phyloP scores from a whole-genome alignment of 169 alveolate species.

The Eimeria maxima region DNA sequence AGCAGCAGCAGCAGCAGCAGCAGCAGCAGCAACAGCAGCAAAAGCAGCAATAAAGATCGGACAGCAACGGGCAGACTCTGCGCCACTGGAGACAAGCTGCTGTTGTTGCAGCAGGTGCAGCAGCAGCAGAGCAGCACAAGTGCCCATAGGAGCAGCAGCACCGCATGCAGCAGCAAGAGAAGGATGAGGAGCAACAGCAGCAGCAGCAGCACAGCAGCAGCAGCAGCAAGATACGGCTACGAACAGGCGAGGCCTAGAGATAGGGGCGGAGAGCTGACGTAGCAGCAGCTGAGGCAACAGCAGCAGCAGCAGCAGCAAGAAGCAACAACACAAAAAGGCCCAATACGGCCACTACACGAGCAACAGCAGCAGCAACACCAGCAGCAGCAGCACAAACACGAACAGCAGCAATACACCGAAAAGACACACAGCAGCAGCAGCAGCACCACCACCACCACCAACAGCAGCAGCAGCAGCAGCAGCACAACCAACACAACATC shows the following conservation, averaged over 20 bases:
- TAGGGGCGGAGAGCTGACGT: background rate
- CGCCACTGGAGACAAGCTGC: background rate
- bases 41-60: background rate
- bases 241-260: background rate
- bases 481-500: background rate
- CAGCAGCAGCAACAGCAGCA: background rate
- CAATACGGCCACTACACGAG: background rate
- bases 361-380: background rate
- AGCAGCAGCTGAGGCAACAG: background rate
- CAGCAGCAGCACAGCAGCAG: background rate
- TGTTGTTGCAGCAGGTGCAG: slow-evolving; percentile 12
- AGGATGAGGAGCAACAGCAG: background rate
- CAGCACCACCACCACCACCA: background rate
- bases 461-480: background rate
- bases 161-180: background rate
- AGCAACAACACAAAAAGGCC: background rate
- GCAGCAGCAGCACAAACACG: background rate
- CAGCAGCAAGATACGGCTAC: background rate
- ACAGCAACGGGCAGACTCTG: background rate
- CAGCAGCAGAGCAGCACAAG: slow-evolving; percentile 15
- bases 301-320: slow-evolving; percentile 34
- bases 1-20: slow-evolving; percentile 47
- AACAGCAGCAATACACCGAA: background rate
- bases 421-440: background rate
- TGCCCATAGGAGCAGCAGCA: background rate